These are phyloP conservation scores for Cutaneotrichosporon cavernicola DNA, from an alignment of 1,284 basidiomycete species.

Conservation along the genomic window DNA sequence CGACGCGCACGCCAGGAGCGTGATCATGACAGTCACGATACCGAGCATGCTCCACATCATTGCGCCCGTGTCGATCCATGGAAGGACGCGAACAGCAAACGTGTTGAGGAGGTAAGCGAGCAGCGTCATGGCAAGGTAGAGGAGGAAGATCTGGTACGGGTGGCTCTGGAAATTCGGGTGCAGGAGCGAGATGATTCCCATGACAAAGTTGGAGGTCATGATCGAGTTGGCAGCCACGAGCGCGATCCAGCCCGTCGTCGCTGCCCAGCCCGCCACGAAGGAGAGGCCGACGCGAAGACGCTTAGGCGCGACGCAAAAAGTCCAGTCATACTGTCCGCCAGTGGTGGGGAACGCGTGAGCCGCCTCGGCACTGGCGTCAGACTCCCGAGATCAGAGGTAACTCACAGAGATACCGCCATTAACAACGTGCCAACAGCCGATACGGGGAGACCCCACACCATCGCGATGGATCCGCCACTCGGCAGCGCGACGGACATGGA, in stretches of 20 bases:
- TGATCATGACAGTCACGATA: constrained; percentile 48
- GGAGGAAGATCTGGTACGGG: constrained; percentile 32
- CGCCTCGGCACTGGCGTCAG: constrained; percentile 19
- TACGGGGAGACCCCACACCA: constrained; percentile 47
- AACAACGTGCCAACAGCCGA: constrained; percentile 35
- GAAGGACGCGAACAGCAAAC: constrained; percentile 36
- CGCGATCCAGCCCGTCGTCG: constrained; percentile 30
- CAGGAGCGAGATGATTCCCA: constrained; percentile 41
- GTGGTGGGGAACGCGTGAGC: constrained; percentile 25
- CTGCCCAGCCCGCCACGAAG: constrained; percentile 31
- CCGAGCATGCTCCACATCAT: constrained; percentile 47
- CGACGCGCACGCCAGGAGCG: constrained; percentile 42
- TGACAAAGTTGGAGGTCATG: constrained; percentile 35
- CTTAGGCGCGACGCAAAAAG: constrained; percentile 34
- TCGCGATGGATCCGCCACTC: constrained; percentile 43
- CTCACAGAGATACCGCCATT: constrained; percentile 35
- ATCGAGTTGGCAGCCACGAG: constrained; percentile 24
- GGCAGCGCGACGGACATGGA: constrained; percentile 30
- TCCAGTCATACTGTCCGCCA: constrained; percentile 51
- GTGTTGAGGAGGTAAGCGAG: constrained; percentile 38
- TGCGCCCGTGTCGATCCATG: constrained; percentile 40
- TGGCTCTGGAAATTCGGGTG: constrained; percentile 37
- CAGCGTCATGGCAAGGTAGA: constrained; percentile 32
- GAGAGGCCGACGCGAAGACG: constrained; percentile 25
- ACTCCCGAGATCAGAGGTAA: too few species aligned